Evolutionary conservation across 106 monocot species (phyloP), one percentile per base, ranked within the genome.

Genomic region (Dioscorea dumetorum): DNA sequence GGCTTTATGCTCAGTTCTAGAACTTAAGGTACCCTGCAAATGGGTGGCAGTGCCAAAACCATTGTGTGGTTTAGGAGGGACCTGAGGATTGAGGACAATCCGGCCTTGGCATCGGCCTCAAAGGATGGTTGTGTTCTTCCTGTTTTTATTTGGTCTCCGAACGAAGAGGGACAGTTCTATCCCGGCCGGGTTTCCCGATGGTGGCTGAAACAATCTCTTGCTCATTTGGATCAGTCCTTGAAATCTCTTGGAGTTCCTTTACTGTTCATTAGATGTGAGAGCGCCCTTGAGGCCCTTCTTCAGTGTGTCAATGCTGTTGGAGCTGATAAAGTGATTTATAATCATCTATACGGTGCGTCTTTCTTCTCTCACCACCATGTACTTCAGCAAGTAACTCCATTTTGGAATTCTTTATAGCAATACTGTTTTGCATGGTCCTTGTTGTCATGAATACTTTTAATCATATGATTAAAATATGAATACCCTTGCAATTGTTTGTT

Each of bases 201-300:
- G 94, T 94, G 94, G 94, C 79, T 94, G 41, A 94, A 94, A 76
- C 90, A 90, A 72, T 94, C 94, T 12, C 90, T 94, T 50, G 52
- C 63, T 18, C 76, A 87, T 72, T 72, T 94, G 23, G 69, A 83
- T 28, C 68, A 68, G 54, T 78, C 87, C 19, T 76, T 94, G 71
- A 79, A 65, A 74, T 87, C 87, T 13, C 84, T 94, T 49, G 90
- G 94, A 12, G 60, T 64, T 32, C 80, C 82, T 7, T 71, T 90
- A 7, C 64, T 82, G 57, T 75, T 87, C 24, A 77, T 94, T 51
- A 78, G 66, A 69, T 72, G 90, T 0, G 90, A 90, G 71, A 90
- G 83, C 67, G 81, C 82, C 22, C 76, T 90, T 22, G 22, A 78
- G 16, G 90, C 85, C 12, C 77, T 94, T 48, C 48, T 87, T 71